Percentiles rank a stretch among this genome's conserved stretches.
These are phyloP conservation scores for Tylopilus vinaceipallidus DNA, from an alignment of 768 basidiomycete species.

Conservation along the genomic window DNA sequence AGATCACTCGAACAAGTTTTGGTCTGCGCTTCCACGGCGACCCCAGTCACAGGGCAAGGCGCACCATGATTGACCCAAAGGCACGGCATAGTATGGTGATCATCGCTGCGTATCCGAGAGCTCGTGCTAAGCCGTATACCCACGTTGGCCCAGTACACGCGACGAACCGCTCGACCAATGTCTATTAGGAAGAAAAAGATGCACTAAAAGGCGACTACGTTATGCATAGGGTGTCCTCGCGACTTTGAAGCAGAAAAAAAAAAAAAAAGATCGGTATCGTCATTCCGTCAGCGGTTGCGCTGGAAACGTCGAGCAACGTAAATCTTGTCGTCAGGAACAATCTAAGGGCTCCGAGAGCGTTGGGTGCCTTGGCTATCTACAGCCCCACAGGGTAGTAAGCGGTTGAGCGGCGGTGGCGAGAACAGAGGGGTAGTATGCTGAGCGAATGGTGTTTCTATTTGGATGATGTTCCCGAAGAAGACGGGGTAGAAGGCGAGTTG, in stretches of 20 bases:
- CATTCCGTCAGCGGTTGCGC: not conserved
- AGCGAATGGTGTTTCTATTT: too few species aligned
- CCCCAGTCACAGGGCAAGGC: too few species aligned
- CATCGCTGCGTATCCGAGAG: too few species aligned
- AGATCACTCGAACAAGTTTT: too few species aligned
- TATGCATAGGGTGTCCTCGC: conserved; percentile 1
- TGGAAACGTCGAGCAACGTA: conserved; percentile 4
- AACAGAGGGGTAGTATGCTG: too few species aligned
- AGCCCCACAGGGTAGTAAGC: not conserved
- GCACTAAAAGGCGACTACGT: not conserved
- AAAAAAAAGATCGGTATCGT: not conserved
- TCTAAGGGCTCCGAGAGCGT: not conserved
- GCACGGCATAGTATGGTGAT: too few species aligned
- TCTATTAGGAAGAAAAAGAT: not conserved
- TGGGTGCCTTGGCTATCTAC: not conserved
- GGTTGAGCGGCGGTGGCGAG: not conserved
- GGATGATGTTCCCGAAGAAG: conserved; percentile 5
- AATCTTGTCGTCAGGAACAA: not conserved
- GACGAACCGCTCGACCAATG: conserved; percentile 9
- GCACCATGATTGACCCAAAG: too few species aligned
- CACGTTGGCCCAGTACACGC: conserved; percentile 8
- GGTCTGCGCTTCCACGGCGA: too few species aligned
- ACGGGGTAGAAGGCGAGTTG: conserved; percentile 13
- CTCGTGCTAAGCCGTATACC: too few species aligned
- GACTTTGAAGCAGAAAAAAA: too few species aligned